Evolutionary conservation across 352 stramenopile genomes (phyloP).

Genomic region (Phytophthora syringae): DNA sequence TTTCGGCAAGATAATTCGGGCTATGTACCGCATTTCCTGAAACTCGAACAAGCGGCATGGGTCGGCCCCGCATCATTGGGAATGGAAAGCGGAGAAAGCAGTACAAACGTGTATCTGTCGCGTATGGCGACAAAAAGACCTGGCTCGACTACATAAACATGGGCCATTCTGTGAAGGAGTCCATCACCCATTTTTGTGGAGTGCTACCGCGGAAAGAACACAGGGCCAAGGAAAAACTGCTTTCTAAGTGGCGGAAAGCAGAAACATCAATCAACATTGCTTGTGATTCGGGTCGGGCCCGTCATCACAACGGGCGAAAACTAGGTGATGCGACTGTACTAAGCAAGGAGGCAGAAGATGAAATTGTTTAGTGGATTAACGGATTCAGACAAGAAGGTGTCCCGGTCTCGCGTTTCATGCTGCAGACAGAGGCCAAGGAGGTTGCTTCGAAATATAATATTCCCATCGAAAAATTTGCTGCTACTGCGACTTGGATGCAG

Average conservation of each 20-base stretch:
- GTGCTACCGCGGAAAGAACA: constrained; percentile 3
- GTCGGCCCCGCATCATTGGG: background rate
- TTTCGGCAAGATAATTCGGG: background rate
- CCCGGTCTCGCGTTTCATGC: constrained; percentile 7
- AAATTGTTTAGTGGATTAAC: constrained; percentile 13
- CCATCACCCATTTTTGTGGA: constrained; percentile 1
- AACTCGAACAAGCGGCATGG: background rate
- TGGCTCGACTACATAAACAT: constrained; percentile 10
- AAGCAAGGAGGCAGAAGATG: background rate
- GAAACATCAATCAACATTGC: background rate
- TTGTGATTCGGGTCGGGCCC: background rate
- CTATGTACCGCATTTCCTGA: background rate
- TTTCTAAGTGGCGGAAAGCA: constrained; percentile 6
- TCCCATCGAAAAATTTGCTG: background rate
- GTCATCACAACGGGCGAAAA: constrained; percentile 3
- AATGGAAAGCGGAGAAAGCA: background rate
- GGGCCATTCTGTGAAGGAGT: constrained; percentile 4
- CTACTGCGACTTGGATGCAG: constrained; percentile 1
- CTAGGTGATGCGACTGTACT: background rate
- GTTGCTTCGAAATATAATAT: background rate
- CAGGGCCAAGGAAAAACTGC: constrained; percentile 6
- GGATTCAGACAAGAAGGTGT: constrained; percentile 10
- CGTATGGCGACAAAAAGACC: constrained; percentile 11
- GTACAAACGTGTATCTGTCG: constrained; percentile 9
- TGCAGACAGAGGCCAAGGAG: constrained; percentile 7